Evolutionary conservation across 768 basidiomycete species (phyloP), one percentile per base, ranked within the genome.

Genomic region (Boletus huronensis): DNA sequence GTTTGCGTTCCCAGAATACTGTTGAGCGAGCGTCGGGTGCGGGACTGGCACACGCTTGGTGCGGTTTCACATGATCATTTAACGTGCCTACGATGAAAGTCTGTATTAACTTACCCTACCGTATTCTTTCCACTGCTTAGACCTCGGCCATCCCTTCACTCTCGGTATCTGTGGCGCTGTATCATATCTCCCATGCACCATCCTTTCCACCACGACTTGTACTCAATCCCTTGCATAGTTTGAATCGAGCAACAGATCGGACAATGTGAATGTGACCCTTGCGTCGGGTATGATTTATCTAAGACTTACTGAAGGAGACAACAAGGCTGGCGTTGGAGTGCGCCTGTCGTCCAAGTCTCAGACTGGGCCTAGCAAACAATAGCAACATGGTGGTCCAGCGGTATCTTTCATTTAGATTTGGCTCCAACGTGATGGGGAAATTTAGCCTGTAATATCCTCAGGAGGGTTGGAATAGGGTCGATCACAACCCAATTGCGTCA

Each of bases 1-100:
- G 0, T 64, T 63, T 43, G 13, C 53, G 8, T 63, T 64, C 21
- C 52, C 63, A 26, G 62, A 63, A 29, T 58, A 54, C n/a, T 50
- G 41, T 26, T 63, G 53, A 63, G n/a, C 38, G 10, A n/a, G 28
- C 43, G 21, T 25, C 21, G 25, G 39, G 36, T 36, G 26, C 21
- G 16, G 49, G 17, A 19, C 36, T 19, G 36, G 17, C 36, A 38
- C 36, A 9, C 3, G 32, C 23, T 48, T 38, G 19, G 11, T 23
- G 16, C 34, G 28, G 17, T 13, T 44, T 16, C 19, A 9, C 23
- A 38, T 54, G 25, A 34, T 39, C 35, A 29, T 31, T 31, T 50
- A 16, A 50, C n/a, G 16, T 25, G 23, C 25, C 29, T 23, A 23
- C 1, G 41, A 48, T 11, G 32, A 44, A 50, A 31, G 21, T 31